Base-by-base conservation (phyloP, 2,329 filamentous ascomycete genomes). In the Paraconiothyrium sp. region DNA sequence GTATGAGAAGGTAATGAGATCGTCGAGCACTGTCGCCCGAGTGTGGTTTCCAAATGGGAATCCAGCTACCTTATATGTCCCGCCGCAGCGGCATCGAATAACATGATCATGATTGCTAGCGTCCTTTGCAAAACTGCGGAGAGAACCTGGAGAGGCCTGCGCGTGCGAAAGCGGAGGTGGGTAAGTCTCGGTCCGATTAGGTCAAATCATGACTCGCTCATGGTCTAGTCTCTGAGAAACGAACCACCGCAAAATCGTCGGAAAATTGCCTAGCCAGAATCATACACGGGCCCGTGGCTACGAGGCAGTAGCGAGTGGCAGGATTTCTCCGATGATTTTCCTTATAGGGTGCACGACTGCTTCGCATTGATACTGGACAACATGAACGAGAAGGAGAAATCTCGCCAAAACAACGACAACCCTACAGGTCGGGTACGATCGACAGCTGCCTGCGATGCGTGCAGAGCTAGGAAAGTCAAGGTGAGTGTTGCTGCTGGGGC, bases 391-490 rank as follows among this genome's bases (percentile, higher is more conserved):
- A 30, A 48, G 52, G 56, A 55, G 47, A 35, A 51, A 57, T 37
- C 49, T 59, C 60, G 63, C 56, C 48, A 54, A 35, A 58, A 48
- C 8, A 14, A 22, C 51, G 37, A 4, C 11, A 14, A 16, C 55
- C 52, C 57, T 11, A 49, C 44, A 5, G 47, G 20, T 49, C 67
- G 66, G 5, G 58, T 64, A 32, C 66, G 64, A 22, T 57, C 14
- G 27, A 64, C 66, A 39, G 63, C 64, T 47, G 67, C 67, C 8
- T 70, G 67, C 51, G 67, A 70, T 61, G 66, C 66, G 2, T 70
- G 67, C 59, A 62, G 67, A 14, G 58, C 60, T 24, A 63, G 67
- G 48, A 70, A 70, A 58, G 66, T 68, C n/a, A 68, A 67, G 57
- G 67, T 67, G 54, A 49, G 24, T 32, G 46, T 4, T 48, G 61